Base-by-base conservation (phyloP, 1,139 yeast species). In the Debaryomyces psychrophilus region DNA sequence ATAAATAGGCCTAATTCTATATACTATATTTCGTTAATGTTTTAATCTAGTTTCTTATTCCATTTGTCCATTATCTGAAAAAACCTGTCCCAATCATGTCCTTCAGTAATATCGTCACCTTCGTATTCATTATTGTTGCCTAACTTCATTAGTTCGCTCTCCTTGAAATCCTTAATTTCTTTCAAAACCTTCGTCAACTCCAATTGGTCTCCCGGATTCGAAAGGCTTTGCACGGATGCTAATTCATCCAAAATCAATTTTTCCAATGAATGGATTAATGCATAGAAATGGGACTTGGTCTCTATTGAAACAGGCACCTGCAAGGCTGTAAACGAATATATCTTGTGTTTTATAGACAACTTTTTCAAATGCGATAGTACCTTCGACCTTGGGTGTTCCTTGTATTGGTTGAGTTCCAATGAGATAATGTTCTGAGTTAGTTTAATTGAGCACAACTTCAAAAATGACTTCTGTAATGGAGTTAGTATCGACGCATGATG, bases 321-420 rank as follows among this genome's bases (percentile, higher is more conserved):
- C 4, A 38, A 37, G n/a, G 52, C 56, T 4, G 58, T 53, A 18
- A 64, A 50, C 1, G 51, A 48, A 47, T 64, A 64, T 3, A 70
- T 41, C 46, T 64, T 65, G 53, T 62, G 57, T 49, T 64, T 68
- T 39, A 66, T 60, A 1, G 76, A 68, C 8, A 70, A 46, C 43
- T 57, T 61, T 49, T 69, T 69, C 41, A 71, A 57, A 4, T 52
- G 49, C 2, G 71, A 63, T 11, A 67, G 52, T 3, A 63, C 47
- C 14, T 49, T 42, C 4, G 68, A 59, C 31, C 34, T 33, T 2
- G 35, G 27, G 6, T 29, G 26, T 5, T 36, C 45, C 52, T 17
- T 15, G 12, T 33, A 17, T 12, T 45, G 44, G 5, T 27, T 22
- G 17, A 49, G 25, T 36, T 56, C 62, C 1, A 41, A 38, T 5